Conservation (phyloP, 2,329 filamentous ascomycete genomes). For the Aureobasidium sp. region DNA sequence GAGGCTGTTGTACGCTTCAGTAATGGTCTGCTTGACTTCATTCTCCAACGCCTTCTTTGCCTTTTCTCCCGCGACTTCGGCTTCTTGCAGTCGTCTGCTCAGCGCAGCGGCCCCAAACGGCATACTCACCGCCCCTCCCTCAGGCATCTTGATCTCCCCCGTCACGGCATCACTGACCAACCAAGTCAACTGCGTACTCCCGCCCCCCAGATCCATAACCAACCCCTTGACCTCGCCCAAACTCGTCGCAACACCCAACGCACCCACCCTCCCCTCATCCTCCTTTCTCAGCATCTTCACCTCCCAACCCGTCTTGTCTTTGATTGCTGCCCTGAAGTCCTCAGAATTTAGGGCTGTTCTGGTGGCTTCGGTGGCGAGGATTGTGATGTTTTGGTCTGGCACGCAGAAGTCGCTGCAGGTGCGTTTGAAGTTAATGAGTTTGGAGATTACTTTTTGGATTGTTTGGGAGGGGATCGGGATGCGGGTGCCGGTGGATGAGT, state of each 20-base stretch:
- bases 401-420: constrained; percentile 67
- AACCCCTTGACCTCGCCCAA: constrained; percentile 65
- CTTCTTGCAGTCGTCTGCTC: constrained; percentile 46
- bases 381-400: constrained; percentile 55
- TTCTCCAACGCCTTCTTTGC: constrained; percentile 29
- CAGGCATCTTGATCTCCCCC: constrained; percentile 46
- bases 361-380: constrained; percentile 86
- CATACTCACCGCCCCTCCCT: constrained; percentile 55
- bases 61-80: constrained; percentile 34
- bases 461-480: constrained; percentile 51
- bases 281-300: constrained; percentile 69
- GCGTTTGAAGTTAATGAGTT: constrained; percentile 62
- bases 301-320: constrained; percentile 55
- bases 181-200: constrained; percentile 65
- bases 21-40: constrained; percentile 48
- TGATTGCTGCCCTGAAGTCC: constrained; percentile 61
- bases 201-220: constrained; percentile 81
- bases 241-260: constrained; percentile 73
- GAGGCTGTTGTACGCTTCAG: constrained; percentile 33
- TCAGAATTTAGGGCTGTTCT: constrained; percentile 68
- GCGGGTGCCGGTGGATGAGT: constrained; percentile 30
- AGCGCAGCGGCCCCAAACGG: constrained; percentile 65
- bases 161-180: constrained; percentile 42
- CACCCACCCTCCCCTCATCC: constrained; percentile 76
- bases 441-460: constrained; percentile 59